Base-by-base conservation (phyloP, 1,284 basidiomycete genomes). In the Ganoderma boninense region DNA sequence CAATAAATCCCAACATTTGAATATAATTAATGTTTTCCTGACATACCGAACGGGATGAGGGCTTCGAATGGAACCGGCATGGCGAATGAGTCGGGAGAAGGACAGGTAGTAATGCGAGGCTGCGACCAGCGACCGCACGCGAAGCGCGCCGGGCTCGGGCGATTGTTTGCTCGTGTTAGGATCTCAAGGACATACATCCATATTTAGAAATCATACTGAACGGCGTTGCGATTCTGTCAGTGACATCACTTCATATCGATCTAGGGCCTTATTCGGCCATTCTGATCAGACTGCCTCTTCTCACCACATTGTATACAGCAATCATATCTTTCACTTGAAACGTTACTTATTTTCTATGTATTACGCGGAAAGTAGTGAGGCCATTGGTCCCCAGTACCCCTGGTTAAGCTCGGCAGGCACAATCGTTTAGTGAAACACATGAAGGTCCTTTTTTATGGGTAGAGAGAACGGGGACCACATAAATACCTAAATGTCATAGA, bases 41-140 rank as follows among this genome's bases (percentile, higher is more conserved):
- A 49, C 73, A 60, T 80, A 96, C 96, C 96, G 79, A 96, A 96
- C 60, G 96, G 96, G 85, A 98, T 94, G 76, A 97, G 87, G 62
- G 96, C 95, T 86, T 97, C 96, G 92, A 94, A 97, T 74, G 96
- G 96, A 78, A 97, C 91, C 69, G 96, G 96, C 96, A 97, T 97
- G 69, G 62, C 77, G 73, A 32, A 71, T 49, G 62, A 54, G 26
- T 70, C 66, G 61, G 16, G 62, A 29, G 46, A 62, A 68, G 49
- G 44, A 46, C 64, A 49, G 52, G 67, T 66, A 54, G 49, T 54
- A 26, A 5, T 26, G 38, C 11, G 49, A n/a, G 23, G 29, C 29
- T 32, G 29, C 29, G 29, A 32, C 29, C 29, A 32, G 29, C 32
- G 14, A 46, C 32, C 6, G 38, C 16, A 38, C 32, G 32, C 42